Conservation (phyloP, 169 alveolate genomes). For the Plasmodium yoelii region DNA sequence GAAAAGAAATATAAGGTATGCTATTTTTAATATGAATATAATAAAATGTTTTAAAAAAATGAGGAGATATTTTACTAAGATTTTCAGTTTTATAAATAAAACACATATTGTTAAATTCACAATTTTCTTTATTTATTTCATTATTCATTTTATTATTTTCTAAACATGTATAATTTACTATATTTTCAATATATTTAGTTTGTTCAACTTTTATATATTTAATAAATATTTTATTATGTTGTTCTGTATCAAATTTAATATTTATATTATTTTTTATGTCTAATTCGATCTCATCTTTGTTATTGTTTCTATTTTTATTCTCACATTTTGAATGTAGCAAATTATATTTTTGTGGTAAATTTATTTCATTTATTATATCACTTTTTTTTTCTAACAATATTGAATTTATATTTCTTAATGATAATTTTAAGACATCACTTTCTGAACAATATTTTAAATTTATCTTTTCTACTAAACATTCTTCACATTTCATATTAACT, state of each 20-base stretch:
- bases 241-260: not conserved
- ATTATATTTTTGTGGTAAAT: not conserved
- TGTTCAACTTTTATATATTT: conserved; percentile 10
- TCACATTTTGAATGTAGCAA: not conserved
- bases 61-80: conserved; percentile 20
- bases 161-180: conserved; percentile 23
- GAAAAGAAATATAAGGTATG: conserved; percentile 31
- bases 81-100: conserved; percentile 17
- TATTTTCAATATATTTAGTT: conserved; percentile 16
- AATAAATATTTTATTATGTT: not conserved
- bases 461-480: conserved; percentile 8
- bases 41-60: conserved; percentile 19
- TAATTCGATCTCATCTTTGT: not conserved
- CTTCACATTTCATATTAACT: not conserved
- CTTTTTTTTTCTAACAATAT: not conserved
- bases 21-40: conserved; percentile 22
- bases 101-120: conserved; percentile 9
- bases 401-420: not conserved
- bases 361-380: not conserved
- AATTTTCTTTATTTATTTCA: conserved; percentile 24
- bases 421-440: conserved; percentile 10
- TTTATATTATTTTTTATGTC: not conserved
- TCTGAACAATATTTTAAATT: conserved; percentile 16
- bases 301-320: not conserved
- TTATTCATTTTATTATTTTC: conserved; percentile 12